phyloP scores from a whole-genome alignment of 2,329 filamentous ascomycete genomes.

The Pseudogymnoascus sp. region DNA sequence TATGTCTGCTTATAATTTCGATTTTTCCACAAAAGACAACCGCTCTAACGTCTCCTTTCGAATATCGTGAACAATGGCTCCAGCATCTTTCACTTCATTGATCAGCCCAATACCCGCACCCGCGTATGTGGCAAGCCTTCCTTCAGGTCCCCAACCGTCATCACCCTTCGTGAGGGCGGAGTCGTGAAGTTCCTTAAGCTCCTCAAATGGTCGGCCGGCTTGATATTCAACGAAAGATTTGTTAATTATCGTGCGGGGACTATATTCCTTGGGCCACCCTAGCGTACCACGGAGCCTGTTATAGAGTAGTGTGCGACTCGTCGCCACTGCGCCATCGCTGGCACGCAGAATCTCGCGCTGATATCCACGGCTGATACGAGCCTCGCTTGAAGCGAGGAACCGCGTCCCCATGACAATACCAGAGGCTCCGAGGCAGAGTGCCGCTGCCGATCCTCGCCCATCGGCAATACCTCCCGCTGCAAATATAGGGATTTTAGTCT shows the following conservation, averaged over 20 bases:
- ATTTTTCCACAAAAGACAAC: neutral
- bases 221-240: constrained; percentile 36
- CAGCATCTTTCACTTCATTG: constrained; percentile 12
- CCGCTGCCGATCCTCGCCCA: constrained; percentile 26
- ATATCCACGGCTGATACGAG: constrained; percentile 37
- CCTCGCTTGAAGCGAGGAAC: constrained; percentile 38
- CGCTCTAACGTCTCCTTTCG: constrained; percentile 3
- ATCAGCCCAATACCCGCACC: constrained; percentile 19
- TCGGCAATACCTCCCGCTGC: constrained; percentile 26
- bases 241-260: constrained; percentile 48
- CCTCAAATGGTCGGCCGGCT: constrained; percentile 29
- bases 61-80: constrained; percentile 17
- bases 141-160: constrained; percentile 38
- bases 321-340: constrained; percentile 40
- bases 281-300: constrained; percentile 44
- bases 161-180: constrained; percentile 28
- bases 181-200: constrained; percentile 26
- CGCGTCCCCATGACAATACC: constrained; percentile 41
- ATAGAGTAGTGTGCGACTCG: constrained; percentile 40
- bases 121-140: constrained; percentile 16
- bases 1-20: neutral
- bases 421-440: constrained; percentile 25
- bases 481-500: constrained; percentile 6
- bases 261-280: constrained; percentile 48
- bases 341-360: constrained; percentile 36